Conservation (phyloP, 1,139 yeast species). For the Blastobotrys illinoisensis region DNA sequence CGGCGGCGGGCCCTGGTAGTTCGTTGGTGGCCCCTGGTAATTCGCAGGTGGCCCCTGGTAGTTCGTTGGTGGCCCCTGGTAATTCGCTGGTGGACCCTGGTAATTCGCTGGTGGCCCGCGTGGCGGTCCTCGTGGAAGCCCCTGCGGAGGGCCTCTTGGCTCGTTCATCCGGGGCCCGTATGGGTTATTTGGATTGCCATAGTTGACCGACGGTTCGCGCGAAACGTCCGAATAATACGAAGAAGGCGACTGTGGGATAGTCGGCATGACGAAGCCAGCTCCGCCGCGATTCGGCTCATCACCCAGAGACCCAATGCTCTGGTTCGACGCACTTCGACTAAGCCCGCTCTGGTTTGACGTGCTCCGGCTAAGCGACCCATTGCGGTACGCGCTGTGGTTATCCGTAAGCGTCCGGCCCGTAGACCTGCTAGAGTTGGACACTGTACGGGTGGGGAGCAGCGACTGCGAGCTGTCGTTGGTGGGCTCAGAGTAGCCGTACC, state of each 20-base stretch:
- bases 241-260: background rate
- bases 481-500: constrained; percentile 10
- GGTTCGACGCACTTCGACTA: background rate
- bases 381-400: background rate
- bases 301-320: background rate
- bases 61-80: background rate
- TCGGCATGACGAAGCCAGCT: background rate
- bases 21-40: background rate
- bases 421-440: background rate
- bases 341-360: background rate
- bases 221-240: background rate
- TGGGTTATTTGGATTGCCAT: background rate
- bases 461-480: background rate
- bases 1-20: background rate
- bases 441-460: background rate
- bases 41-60: too few relatives aligned
- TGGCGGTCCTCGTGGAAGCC: too few relatives aligned
- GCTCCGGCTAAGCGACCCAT: background rate
- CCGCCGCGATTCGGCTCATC: background rate
- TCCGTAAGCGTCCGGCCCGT: background rate
- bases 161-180: background rate
- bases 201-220: background rate
- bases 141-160: too few relatives aligned
- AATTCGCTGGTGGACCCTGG: too few relatives aligned
- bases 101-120: too few relatives aligned